Percentiles rank a stretch among this genome's conserved stretches.
phyloP scores from a whole-genome alignment of 2,329 filamentous ascomycete genomes.

The Talaromyces marneffei region DNA sequence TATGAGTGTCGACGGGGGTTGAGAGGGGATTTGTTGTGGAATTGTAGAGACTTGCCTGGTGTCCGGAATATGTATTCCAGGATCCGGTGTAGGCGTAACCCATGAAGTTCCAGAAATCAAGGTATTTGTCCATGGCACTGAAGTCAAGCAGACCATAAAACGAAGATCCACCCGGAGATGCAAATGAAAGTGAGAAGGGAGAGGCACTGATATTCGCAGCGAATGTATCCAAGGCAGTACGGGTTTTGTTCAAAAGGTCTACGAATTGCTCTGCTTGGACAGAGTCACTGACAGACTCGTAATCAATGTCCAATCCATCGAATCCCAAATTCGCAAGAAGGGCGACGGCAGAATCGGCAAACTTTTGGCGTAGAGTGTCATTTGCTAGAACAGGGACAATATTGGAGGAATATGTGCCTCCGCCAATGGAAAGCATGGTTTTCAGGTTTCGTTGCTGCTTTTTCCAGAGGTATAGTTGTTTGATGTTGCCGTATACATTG shows the following conservation, averaged over 20 bases:
- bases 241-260: constrained; percentile 1
- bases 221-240: neutral
- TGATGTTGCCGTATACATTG: constrained; percentile 16
- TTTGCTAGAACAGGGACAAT: constrained; percentile 62
- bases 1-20: neutral
- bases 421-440: constrained; percentile 74
- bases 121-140: constrained; percentile 40
- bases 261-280: constrained; percentile 5
- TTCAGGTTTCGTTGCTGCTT: constrained; percentile 71
- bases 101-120: constrained; percentile 59
- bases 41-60: constrained; percentile 3
- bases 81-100: constrained; percentile 64
- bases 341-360: constrained; percentile 64
- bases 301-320: constrained; percentile 41
- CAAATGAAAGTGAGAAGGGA: constrained; percentile 22
- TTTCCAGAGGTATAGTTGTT: constrained; percentile 52
- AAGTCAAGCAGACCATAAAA: constrained; percentile 43
- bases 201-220: neutral
- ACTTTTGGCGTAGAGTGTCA: constrained; percentile 52
- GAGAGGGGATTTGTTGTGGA: neutral
- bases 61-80: constrained; percentile 2
- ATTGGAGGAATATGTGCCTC: constrained; percentile 71
- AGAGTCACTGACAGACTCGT: constrained; percentile 23
- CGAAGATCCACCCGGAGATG: constrained; percentile 28
- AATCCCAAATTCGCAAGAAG: constrained; percentile 75